Base-by-base conservation (phyloP, 2,329 filamentous ascomycete species). In the Arthrobotrys sphaeroides region DNA sequence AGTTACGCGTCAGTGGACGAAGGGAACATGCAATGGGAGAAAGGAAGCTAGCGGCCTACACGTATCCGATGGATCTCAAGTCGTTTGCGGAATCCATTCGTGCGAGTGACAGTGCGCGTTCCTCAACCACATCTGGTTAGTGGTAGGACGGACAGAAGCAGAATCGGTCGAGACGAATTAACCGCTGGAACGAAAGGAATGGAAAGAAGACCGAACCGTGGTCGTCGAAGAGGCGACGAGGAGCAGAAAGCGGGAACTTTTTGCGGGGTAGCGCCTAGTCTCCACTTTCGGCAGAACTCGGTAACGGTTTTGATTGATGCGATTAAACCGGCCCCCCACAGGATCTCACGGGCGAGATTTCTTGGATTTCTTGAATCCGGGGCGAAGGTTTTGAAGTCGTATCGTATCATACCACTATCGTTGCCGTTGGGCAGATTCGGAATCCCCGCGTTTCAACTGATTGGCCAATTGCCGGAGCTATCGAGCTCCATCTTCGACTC, bases 1-100 rank as follows among this genome's bases (percentile, higher is more conserved):
- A 16, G 42, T 70, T 47, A 59, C 66, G 66, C 66, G 66, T 70
- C 36, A 40, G 55, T 70, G 66, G 66, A 70, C 66, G 66, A 70
- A 70, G 66, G 66, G 66, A 70, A 70, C n/a, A 42, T 33, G 31
- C 43, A 43, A 70, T 47, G 66, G 66, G 55, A 70, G 66, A 70
- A 70, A 40, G 66, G 66, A 70, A 70, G 55, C 53, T 61, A 70
- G 28, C 33, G 20, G n/a, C 26, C 33, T 53, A 36, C 60, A 51
- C 28, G 24, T 55, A 33, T 49, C 47, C 36, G 38, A n/a, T 36
- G 24, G 20, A 31, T 57, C 33, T 65, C 33, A 42, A 65, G 45
- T 42, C 26, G 42, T 60, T 55, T 38, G 22, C 61, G 31, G 55
- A 61, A 61, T 70, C 66, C 66, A 26, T 61, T 70, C 66, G 66